Evolutionary conservation across 1,284 basidiomycete species (phyloP).

Genomic region (Blastosporella zonata): DNA sequence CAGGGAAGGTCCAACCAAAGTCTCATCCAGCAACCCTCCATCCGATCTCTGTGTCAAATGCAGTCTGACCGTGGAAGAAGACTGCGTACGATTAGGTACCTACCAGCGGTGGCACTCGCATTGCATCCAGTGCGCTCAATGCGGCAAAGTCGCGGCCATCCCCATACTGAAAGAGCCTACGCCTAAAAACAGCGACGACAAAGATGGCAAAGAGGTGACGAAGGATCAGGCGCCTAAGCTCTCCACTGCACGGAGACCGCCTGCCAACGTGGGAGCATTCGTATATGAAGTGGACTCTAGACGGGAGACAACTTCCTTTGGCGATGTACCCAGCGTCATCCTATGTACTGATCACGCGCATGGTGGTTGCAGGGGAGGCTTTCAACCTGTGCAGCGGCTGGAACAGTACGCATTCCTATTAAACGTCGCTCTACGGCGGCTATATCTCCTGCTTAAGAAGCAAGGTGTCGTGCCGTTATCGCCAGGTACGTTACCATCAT

Average conservation of each 20-base stretch:
- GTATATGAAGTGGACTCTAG: conserved; percentile 66
- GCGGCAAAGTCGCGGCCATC: conserved; percentile 76
- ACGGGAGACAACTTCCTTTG: conserved; percentile 66
- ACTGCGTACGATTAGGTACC: conserved; percentile 90
- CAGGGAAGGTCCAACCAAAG: conserved; percentile 44
- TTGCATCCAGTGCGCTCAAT: conserved; percentile 82
- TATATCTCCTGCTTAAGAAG: conserved; percentile 90
- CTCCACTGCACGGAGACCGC: conserved; percentile 64
- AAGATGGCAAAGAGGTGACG: conserved; percentile 38
- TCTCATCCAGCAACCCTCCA: conserved; percentile 62
- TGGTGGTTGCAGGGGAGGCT: conserved; percentile 66
- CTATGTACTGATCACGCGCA: conserved; percentile 81
- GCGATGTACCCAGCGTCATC: conserved; percentile 64
- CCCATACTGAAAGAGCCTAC: conserved; percentile 50
- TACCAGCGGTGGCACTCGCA: conserved; percentile 96
- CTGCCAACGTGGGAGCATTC: conserved; percentile 77
- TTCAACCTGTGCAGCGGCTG: conserved; percentile 88
- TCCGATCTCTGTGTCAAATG: conserved; percentile 92
- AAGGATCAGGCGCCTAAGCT: conserved; percentile 54
- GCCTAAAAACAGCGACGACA: conserved; percentile 36
- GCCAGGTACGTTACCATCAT: conserved; percentile 49
- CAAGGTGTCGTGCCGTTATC: conserved; percentile 85
- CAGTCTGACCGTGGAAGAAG: conserved; percentile 91
- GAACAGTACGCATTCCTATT: conserved; percentile 98
- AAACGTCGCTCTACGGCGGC: conserved; percentile 90